phyloP scores from a whole-genome alignment of 2,329 filamentous ascomycete species.

The Blastomyces parvus region DNA sequence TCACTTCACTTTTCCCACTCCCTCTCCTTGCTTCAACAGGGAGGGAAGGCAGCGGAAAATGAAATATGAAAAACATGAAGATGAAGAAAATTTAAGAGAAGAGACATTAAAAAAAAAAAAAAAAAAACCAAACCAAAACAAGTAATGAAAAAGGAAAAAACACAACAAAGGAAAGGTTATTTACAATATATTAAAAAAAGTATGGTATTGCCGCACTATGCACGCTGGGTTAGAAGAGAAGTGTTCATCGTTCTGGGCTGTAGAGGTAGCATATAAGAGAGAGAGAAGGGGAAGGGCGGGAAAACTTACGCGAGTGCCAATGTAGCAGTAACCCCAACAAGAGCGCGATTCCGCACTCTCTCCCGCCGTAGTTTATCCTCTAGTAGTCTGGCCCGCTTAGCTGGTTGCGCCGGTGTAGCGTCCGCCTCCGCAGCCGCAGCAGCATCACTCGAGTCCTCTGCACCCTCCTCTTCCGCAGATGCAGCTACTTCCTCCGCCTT shows the following conservation, averaged over 20 bases:
- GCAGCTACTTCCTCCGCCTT: slow-evolving; percentile 62
- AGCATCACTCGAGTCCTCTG: slow-evolving; percentile 26
- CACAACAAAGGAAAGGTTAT: slow-evolving; percentile 9
- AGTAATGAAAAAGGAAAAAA: not conserved
- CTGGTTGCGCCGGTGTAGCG: slow-evolving; percentile 34
- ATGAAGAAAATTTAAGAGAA: too few species aligned
- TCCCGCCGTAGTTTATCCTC: slow-evolving; percentile 76
- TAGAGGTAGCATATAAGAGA: not conserved
- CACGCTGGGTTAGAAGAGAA: slow-evolving; percentile 16
- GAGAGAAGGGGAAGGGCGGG: not conserved
- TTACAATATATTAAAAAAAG: slow-evolving; percentile 31
- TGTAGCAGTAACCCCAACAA: slow-evolving; percentile 77
- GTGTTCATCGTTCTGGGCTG: not conserved
- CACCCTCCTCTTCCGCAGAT: slow-evolving; percentile 26
- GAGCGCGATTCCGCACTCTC: slow-evolving; percentile 72
- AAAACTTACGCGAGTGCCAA: slow-evolving; percentile 80
- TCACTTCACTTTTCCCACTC: not conserved
- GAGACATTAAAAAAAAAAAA: too few species aligned
- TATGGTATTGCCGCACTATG: slow-evolving; percentile 39
- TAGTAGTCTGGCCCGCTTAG: slow-evolving; percentile 61
- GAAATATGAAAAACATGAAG: not conserved
- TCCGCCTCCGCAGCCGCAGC: slow-evolving; percentile 20
- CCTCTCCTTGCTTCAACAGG: not conserved
- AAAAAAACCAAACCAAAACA: not conserved
- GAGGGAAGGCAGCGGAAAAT: not conserved